A percentile compares a stretch with the other conserved stretches of the same genome.
phyloP scores from a whole-genome alignment of 768 basidiomycete species.

The Russula dissimulans region DNA sequence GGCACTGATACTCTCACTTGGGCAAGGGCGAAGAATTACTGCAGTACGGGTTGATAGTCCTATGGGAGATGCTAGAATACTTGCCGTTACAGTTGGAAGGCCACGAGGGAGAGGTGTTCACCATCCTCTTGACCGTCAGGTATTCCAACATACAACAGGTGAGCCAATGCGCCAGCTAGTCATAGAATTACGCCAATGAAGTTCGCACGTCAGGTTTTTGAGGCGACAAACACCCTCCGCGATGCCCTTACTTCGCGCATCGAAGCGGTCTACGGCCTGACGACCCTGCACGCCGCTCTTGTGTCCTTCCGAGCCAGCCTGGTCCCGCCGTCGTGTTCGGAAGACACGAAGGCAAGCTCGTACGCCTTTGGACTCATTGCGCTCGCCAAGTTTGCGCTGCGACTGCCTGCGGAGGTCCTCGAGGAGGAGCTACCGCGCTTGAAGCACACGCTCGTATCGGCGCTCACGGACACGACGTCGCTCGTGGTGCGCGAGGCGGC shows the following conservation, averaged over 20 bases:
- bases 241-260: constrained; percentile 62
- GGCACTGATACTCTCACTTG: constrained; percentile 8
- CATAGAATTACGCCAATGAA: not conserved
- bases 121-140: constrained; percentile 58
- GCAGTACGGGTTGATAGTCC: constrained; percentile 68
- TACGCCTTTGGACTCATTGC: constrained; percentile 81
- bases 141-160: constrained; percentile 68
- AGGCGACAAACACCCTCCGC: constrained; percentile 75
- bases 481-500: constrained; percentile 80
- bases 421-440: constrained; percentile 82
- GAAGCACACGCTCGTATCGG: constrained; percentile 60
- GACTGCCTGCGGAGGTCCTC: constrained; percentile 72
- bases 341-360: constrained; percentile 50
- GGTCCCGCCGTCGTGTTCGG: constrained; percentile 33
- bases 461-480: constrained; percentile 60
- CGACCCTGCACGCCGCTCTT: constrained; percentile 69
- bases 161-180: constrained; percentile 22
- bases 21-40: constrained; percentile 52
- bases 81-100: constrained; percentile 69
- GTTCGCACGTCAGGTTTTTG: constrained; percentile 48
- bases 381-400: constrained; percentile 72
- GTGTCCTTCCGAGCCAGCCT: constrained; percentile 53
- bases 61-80: constrained; percentile 78
- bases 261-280: constrained; percentile 79
- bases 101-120: constrained; percentile 68